Conservation (phyloP, 768 basidiomycete species). For the Collybiopsis confluens region DNA sequence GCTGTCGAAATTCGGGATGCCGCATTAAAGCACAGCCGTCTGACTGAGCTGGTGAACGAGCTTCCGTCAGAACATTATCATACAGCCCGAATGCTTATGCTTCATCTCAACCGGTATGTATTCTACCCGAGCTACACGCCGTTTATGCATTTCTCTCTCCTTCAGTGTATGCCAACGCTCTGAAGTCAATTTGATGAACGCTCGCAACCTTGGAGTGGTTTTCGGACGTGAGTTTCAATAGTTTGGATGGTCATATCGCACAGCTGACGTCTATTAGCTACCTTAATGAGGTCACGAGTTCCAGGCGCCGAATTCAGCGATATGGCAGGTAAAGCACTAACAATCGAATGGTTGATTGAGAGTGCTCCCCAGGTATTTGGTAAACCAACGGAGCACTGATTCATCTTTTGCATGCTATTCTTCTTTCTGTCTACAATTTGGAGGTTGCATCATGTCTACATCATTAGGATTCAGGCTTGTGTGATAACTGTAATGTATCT, state of each 20-base stretch:
- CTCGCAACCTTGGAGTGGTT: constrained; percentile 93
- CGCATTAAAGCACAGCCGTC: constrained; percentile 48
- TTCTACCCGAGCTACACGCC: background rate
- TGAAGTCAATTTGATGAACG: constrained; percentile 86
- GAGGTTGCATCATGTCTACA: background rate
- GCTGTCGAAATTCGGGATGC: constrained; percentile 70
- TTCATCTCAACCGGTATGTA: constrained; percentile 80
- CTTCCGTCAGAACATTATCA: constrained; percentile 87
- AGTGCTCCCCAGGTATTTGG: constrained; percentile 62
- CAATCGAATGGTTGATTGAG: constrained; percentile 93
- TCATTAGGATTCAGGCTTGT: background rate
- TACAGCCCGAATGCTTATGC: constrained; percentile 76
- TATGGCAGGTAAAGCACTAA: constrained; percentile 94
- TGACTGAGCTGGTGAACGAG: constrained; percentile 67
- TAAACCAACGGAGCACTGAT: background rate
- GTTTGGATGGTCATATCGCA: no score
- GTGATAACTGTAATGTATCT: background rate
- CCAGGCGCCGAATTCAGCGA: constrained; percentile 90
- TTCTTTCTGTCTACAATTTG: background rate
- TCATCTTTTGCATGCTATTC: background rate
- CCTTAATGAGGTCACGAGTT: constrained; percentile 87
- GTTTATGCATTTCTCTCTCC: constrained; percentile 22
- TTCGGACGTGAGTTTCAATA: constrained; percentile 81
- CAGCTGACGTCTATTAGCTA: constrained; percentile 53
- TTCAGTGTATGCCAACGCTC: constrained; percentile 55